Evolutionary conservation across 78 protist genomes (phyloP).

Genomic region (Andalucia godoyi): DNA sequence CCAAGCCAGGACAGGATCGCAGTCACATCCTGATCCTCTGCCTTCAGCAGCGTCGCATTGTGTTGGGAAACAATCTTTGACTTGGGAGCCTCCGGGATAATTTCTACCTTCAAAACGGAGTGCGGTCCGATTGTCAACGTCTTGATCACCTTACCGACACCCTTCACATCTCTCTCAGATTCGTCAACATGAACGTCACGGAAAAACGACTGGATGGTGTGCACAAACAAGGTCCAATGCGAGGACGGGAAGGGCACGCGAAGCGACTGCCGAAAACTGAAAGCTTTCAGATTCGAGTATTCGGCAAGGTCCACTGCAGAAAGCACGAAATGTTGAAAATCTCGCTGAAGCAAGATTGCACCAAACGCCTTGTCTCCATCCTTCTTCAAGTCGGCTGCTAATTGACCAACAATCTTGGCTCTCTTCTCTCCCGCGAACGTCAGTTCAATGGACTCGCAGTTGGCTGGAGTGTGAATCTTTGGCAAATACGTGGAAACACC

Average conservation of each 20-base stretch:
- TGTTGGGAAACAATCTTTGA: too few species aligned
- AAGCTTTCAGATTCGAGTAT: not conserved
- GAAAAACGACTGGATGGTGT: too few species aligned
- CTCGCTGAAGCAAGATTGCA: constrained; percentile 5
- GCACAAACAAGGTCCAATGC: too few species aligned
- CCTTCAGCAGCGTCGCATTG: too few species aligned
- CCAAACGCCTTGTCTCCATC: not conserved
- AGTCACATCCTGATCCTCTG: too few species aligned
- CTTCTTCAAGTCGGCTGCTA: not conserved
- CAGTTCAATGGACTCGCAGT: constrained; percentile 3
- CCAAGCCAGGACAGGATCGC: too few species aligned
- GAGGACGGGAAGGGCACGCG: not conserved
- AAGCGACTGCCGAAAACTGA: not conserved
- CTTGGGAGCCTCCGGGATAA: too few species aligned
- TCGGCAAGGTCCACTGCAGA: not conserved
- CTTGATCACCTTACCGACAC: not conserved
- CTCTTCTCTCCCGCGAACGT: not conserved
- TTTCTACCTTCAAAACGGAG: too few species aligned
- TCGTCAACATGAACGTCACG: too few species aligned
- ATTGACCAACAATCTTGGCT: constrained; percentile 25
- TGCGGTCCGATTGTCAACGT: too few species aligned
- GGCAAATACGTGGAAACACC: not conserved
- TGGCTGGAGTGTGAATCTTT: constrained; percentile 18
- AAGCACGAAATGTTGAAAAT: constrained; percentile 3
- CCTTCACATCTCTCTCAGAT: not conserved